phyloP scores from a whole-genome alignment of 2,329 filamentous ascomycete genomes.

The Alternaria consortialis region DNA sequence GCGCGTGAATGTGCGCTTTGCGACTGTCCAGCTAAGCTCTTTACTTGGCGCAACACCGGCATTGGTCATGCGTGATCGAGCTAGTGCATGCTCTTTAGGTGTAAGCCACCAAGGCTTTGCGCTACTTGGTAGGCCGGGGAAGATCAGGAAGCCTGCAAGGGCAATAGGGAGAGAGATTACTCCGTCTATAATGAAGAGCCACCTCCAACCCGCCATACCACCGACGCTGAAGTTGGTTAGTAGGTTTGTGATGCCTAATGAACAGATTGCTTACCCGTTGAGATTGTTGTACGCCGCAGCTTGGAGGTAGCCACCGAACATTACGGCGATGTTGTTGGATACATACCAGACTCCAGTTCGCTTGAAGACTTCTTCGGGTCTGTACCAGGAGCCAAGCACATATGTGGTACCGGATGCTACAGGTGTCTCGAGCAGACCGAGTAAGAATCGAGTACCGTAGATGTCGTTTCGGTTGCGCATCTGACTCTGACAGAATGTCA shows the following conservation, averaged over 20 bases:
- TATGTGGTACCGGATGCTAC: constrained; percentile 50
- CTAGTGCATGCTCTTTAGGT: constrained; percentile 43
- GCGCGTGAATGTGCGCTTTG: constrained; percentile 57
- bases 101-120: constrained; percentile 62
- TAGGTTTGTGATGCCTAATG: background rate
- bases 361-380: constrained; percentile 60
- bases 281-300: constrained; percentile 63
- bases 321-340: constrained; percentile 62
- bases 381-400: constrained; percentile 54
- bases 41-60: constrained; percentile 50
- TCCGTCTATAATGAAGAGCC: constrained; percentile 67
- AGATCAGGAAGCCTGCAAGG: constrained; percentile 63
- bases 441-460: constrained; percentile 52
- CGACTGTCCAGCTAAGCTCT: constrained; percentile 55
- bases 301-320: constrained; percentile 67
- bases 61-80: constrained; percentile 39
- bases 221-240: constrained; percentile 32
- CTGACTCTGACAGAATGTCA: constrained; percentile 52
- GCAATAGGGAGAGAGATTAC: constrained; percentile 66
- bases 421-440: constrained; percentile 49
- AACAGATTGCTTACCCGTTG: constrained; percentile 48
- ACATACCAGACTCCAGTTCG: constrained; percentile 65
- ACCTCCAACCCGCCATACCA: constrained; percentile 61
- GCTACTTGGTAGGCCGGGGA: constrained; percentile 61
- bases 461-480: constrained; percentile 52